Conservation (phyloP, 345 rosid genomes). For the Erodium maritimum region DNA sequence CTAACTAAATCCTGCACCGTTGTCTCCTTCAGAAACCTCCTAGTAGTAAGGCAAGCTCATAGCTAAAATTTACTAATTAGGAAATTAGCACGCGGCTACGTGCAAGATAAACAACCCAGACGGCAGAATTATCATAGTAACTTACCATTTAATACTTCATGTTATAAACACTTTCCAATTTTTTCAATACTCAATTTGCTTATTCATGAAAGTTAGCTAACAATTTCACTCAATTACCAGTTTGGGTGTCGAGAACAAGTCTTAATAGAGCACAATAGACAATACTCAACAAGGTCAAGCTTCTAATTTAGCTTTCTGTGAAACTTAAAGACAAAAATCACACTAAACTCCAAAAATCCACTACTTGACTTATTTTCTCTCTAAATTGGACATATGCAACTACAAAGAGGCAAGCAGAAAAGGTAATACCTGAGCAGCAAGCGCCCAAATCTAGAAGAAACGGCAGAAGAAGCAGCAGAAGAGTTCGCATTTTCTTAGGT, state of each 20-base stretch:
- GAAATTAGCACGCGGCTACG: not conserved
- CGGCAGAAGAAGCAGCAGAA: constrained; percentile 21
- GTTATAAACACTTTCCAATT: not conserved
- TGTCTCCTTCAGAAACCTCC: not conserved
- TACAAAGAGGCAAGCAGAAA: not conserved
- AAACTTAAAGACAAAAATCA: not conserved
- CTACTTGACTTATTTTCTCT: not conserved
- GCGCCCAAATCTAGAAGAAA: constrained; percentile 30
- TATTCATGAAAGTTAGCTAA: not conserved
- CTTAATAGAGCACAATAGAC: not conserved
- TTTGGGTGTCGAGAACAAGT: not conserved
- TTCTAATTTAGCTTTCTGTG: not conserved
- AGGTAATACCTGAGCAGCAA: constrained; percentile 36
- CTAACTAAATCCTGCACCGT: not conserved
- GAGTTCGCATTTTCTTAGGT: constrained; percentile 35
- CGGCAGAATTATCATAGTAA: too few relatives aligned
- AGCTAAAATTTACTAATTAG: not conserved
- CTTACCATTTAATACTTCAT: too few relatives aligned
- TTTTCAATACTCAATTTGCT: not conserved
- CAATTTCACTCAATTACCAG: not conserved
- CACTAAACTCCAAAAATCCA: not conserved
- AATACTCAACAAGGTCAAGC: not conserved
- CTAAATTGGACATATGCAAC: not conserved
- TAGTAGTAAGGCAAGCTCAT: not conserved
- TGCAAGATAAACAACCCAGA: not conserved